Percentiles rank a stretch among this genome's conserved stretches.
These are phyloP conservation scores for Amylocystis lapponica DNA, from an alignment of 768 basidiomycete genomes.

Conservation along the genomic window DNA sequence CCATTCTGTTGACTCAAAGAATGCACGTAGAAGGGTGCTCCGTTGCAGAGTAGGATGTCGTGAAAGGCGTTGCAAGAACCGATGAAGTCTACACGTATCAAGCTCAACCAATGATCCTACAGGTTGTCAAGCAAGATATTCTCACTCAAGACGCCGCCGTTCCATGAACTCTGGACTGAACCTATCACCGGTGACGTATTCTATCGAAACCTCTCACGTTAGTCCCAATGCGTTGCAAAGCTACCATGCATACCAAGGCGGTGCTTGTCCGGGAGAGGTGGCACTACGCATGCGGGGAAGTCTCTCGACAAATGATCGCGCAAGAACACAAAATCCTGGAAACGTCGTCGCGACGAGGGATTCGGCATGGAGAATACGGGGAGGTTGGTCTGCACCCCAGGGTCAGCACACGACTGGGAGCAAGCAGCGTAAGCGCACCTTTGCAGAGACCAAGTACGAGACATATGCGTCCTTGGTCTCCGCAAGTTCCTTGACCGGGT, in stretches of 20 bases:
- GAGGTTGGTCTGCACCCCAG: constrained; percentile 68
- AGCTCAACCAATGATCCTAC: constrained; percentile 1
- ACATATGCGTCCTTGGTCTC: constrained; percentile 98
- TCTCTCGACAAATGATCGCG: constrained; percentile 82
- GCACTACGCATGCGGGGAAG: constrained; percentile 97
- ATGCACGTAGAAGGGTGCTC: constrained; percentile 85
- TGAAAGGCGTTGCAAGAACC: constrained; percentile 86
- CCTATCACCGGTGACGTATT: constrained; percentile 96
- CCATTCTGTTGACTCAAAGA: constrained; percentile 99
- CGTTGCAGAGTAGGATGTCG: constrained; percentile 93
- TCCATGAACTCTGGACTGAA: constrained; percentile 99
- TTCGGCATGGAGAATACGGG: constrained; percentile 74
- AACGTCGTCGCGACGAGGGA: constrained; percentile 79
- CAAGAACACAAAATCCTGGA: constrained; percentile 96
- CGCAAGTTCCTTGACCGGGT: constrained; percentile 92
- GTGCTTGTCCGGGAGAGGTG: constrained; percentile 95
- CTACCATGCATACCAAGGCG: constrained; percentile 64
- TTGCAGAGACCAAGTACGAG: constrained; percentile 85
- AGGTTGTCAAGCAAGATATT: constrained; percentile 5
- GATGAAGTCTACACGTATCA: constrained; percentile 61
- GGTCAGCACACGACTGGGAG: not conserved
- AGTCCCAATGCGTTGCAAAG: constrained; percentile 3
- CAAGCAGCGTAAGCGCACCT: constrained; percentile 42
- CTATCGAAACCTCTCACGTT: constrained; percentile 39
- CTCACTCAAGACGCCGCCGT: constrained; percentile 81